These are phyloP conservation scores for Marchantia paleacea DNA, from an alignment of 225 moss, liverwort and hornwort genomes.

Conservation along the genomic window DNA sequence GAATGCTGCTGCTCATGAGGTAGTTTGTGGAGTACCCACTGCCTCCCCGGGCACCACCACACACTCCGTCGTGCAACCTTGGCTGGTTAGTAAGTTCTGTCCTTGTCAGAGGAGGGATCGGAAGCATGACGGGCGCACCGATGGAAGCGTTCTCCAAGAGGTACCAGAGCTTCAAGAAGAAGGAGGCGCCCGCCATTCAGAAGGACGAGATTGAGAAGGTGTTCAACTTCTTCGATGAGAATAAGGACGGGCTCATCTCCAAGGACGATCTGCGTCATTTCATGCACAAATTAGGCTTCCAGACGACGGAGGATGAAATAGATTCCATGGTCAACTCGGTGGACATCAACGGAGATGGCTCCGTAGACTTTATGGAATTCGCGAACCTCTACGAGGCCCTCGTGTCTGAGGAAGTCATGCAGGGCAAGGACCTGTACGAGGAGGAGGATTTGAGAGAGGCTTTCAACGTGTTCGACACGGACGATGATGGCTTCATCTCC, in stretches of 20 bases:
- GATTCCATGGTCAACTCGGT: conserved; percentile 25
- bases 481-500: conserved; percentile 42
- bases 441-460: conserved; percentile 45
- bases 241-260: conserved; percentile 28
- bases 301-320: conserved; percentile 26
- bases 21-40: neutral
- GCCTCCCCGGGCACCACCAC: too few relatives aligned
- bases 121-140: conserved; percentile 5
- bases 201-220: conserved; percentile 25
- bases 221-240: conserved; percentile 28
- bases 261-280: conserved; percentile 29
- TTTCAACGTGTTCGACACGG: conserved; percentile 41
- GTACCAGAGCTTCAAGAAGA: conserved; percentile 8
- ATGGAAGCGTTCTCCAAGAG: conserved; percentile 10
- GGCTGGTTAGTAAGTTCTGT: neutral
- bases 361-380: conserved; percentile 27
- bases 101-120: neutral
- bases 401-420: conserved; percentile 13
- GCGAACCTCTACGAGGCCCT: conserved; percentile 19
- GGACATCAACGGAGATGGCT: conserved; percentile 28
- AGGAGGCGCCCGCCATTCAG: conserved; percentile 5
- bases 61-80: neutral
- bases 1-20: neutral
- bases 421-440: conserved; percentile 1
- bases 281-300: conserved; percentile 26